Conservation (phyloP, 148 eudicot species). For the Diospyros lotus region DNA sequence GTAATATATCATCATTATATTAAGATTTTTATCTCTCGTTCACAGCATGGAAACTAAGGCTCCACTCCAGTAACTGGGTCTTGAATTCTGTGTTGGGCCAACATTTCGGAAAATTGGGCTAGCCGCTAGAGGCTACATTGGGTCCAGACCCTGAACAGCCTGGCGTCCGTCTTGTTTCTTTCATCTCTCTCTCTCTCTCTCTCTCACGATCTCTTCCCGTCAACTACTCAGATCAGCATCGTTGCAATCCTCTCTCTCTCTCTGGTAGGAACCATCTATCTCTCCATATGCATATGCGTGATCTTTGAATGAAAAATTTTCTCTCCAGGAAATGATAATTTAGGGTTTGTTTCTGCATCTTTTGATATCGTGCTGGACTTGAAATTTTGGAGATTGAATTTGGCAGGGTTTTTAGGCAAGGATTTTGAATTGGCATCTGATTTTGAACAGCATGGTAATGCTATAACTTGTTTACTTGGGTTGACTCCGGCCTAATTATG, state of each 20-base stretch:
- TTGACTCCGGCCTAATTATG: neutral
- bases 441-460: constrained; percentile 21
- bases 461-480: neutral
- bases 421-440: constrained; percentile 15
- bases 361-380: neutral
- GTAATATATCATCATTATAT: too few species aligned
- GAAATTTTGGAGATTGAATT: neutral
- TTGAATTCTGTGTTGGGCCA: neutral
- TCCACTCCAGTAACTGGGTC: neutral
- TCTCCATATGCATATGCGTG: neutral
- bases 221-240: neutral
- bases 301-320: neutral
- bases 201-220: neutral
- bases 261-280: neutral
- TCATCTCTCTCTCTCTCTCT: neutral
- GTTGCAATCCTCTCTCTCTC: neutral
- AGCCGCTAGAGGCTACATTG: neutral
- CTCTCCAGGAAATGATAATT: neutral
- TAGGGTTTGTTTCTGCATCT: constrained; percentile 6
- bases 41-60: too few species aligned
- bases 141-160: neutral
- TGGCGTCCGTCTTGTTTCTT: neutral
- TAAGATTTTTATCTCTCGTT: too few species aligned
- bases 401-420: constrained; percentile 9
- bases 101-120: neutral